phyloP scores from a whole-genome alignment of 2,329 filamentous ascomycete genomes.

The Cyphellophora attinorum region DNA sequence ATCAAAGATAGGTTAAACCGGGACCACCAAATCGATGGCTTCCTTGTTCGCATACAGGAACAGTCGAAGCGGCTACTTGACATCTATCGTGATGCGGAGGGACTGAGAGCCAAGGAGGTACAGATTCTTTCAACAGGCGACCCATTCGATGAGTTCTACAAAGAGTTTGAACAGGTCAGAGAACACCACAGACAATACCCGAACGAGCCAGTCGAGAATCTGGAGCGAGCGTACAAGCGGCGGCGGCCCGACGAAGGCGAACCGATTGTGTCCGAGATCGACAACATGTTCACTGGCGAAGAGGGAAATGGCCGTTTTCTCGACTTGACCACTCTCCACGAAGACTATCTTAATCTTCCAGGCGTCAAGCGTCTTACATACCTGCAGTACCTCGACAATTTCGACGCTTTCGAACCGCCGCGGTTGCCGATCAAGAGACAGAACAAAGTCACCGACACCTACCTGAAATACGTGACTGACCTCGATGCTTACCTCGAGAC shows the following conservation, averaged over 20 bases:
- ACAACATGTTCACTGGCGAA: conserved; percentile 90
- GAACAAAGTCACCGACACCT: conserved; percentile 85
- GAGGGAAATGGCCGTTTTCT: conserved; percentile 89
- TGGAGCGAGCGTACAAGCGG: conserved; percentile 82
- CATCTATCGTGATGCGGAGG: conserved; percentile 74
- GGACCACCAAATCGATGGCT: conserved; percentile 83
- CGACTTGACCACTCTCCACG: conserved; percentile 74
- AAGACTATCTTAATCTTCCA: conserved; percentile 81
- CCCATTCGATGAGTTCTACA: conserved; percentile 84
- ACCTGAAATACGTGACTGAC: conserved; percentile 78
- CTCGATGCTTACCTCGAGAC: conserved; percentile 75
- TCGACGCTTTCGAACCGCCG: conserved; percentile 74
- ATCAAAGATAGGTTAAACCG: conserved; percentile 80
- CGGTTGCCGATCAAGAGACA: conserved; percentile 63
- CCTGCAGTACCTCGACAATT: conserved; percentile 82
- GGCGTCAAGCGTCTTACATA: conserved; percentile 79
- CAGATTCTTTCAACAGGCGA: conserved; percentile 77
- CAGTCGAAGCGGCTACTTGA: conserved; percentile 73
- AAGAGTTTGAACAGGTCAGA: conserved; percentile 69
- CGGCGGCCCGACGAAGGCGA: conserved; percentile 56
- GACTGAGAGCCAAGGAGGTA: conserved; percentile 65
- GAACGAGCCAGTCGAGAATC: conserved; percentile 88
- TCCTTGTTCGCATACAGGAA: conserved; percentile 76
- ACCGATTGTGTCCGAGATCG: conserved; percentile 58
- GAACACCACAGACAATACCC: conserved; percentile 85